Evolutionary conservation across 768 basidiomycete genomes (phyloP).

Genomic region (Tylopilus felleus): DNA sequence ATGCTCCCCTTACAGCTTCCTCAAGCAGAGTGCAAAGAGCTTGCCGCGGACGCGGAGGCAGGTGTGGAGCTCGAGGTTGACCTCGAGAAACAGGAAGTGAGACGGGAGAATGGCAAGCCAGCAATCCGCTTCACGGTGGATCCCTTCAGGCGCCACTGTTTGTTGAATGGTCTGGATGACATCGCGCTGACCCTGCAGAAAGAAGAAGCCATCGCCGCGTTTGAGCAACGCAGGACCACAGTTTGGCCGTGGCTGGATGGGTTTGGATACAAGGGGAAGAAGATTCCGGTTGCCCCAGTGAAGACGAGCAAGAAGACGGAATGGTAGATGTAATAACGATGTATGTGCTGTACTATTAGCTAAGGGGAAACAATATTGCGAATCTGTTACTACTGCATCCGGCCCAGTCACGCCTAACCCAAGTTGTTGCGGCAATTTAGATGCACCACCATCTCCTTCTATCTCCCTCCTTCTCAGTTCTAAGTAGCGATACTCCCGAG

Average conservation of each 20-base stretch:
- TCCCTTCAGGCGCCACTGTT: conserved; percentile 87
- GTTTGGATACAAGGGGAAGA: conserved; percentile 80
- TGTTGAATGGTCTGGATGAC: conserved; percentile 95
- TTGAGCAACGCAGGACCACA: conserved; percentile 75
- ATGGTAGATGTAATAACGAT: conserved; percentile 44
- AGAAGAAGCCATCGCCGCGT: conserved; percentile 63
- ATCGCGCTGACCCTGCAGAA: conserved; percentile 92
- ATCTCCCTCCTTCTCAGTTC: neutral
- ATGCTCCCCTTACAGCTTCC: conserved; percentile 79
- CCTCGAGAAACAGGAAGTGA: conserved; percentile 75
- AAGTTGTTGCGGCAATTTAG: conserved; percentile 3
- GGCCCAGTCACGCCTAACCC: conserved; percentile 9
- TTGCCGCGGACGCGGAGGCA: conserved; percentile 74
- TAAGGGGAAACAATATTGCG: neutral
- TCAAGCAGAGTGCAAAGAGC: conserved; percentile 63
- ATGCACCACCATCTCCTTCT: neutral
- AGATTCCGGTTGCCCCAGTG: conserved; percentile 53
- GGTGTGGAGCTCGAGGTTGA: conserved; percentile 80
- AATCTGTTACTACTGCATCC: conserved; percentile 18
- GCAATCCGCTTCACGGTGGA: conserved; percentile 80
- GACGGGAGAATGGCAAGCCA: conserved; percentile 68
- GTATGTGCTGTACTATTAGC: neutral
- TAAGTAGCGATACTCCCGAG: neutral
- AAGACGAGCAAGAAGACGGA: conserved; percentile 56
- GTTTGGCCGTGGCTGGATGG: conserved; percentile 97